phyloP scores from a whole-genome alignment of 2,329 filamentous ascomycete species.

The Aspergillus fructus region DNA sequence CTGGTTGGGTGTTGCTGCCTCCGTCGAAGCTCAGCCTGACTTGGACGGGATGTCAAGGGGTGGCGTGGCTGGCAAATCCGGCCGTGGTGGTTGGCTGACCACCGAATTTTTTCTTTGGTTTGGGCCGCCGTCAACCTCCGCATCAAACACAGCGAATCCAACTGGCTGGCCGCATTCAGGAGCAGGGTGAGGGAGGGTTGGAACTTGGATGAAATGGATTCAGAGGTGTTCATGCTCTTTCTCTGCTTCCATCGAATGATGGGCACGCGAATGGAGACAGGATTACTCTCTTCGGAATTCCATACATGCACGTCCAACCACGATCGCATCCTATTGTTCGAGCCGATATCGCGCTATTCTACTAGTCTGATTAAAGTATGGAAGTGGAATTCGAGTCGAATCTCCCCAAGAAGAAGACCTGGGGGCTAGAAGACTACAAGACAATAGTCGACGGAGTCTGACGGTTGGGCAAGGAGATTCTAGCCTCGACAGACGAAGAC shows the following conservation, averaged over 20 bases:
- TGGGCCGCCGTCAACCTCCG: slow-evolving; percentile 3
- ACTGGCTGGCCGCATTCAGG: slow-evolving; percentile 5
- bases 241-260: slow-evolving; percentile 1
- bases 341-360: slow-evolving; percentile 1
- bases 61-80: slow-evolving; percentile 21
- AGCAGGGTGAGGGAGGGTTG: not conserved
- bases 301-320: slow-evolving; percentile 4
- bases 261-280: slow-evolving; percentile 4
- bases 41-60: not conserved
- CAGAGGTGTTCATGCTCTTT: slow-evolving; percentile 6
- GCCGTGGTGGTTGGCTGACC: slow-evolving; percentile 18
- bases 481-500: not conserved
- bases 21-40: not conserved
- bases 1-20: slow-evolving; percentile 10
- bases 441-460: not conserved
- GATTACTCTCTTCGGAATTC: slow-evolving; percentile 3
- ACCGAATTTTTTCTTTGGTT: slow-evolving; percentile 9
- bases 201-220: not conserved
- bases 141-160: slow-evolving; percentile 1
- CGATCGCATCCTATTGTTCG: not conserved
- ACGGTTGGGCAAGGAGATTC: not conserved
- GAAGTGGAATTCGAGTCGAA: slow-evolving; percentile 1
- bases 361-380: slow-evolving; percentile 6
- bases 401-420: not conserved
- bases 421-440: not conserved